These are phyloP conservation scores for Magnolia changhungtana DNA, from an alignment of 164 flowering plant species.

Conservation along the genomic window DNA sequence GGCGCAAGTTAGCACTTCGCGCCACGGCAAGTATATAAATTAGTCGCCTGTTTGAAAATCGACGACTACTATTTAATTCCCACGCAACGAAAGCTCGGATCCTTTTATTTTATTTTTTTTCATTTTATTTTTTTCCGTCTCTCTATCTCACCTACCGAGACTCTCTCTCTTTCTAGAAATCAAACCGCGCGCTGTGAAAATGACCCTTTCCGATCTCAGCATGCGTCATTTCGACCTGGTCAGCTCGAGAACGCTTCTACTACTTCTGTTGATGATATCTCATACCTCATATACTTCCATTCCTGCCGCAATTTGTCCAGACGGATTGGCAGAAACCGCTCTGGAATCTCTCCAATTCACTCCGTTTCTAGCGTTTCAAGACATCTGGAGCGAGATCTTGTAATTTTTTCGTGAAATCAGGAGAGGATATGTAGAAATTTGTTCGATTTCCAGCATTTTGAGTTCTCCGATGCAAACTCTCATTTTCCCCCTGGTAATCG, in stretches of 20 bases:
- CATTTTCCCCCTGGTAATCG: not conserved
- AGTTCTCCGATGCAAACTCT: not conserved
- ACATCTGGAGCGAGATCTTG: not conserved
- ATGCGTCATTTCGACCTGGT: slow-evolving; percentile 9
- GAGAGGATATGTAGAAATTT: not conserved
- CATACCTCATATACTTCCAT: not conserved
- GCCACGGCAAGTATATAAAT: not conserved
- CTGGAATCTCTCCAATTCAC: not conserved
- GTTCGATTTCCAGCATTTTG: not conserved
- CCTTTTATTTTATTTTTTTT: too few species aligned
- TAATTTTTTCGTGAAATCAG: not conserved
- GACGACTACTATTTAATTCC: not conserved
- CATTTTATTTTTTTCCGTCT: too few species aligned
- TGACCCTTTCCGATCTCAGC: slow-evolving; percentile 3
- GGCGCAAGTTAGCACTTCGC: too few species aligned
- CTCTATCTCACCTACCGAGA: not conserved
- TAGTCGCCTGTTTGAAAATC: not conserved
- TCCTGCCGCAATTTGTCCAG: too few species aligned
- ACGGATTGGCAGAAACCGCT: not conserved
- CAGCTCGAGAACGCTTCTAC: not conserved
- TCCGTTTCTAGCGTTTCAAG: not conserved
- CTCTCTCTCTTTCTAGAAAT: not conserved
- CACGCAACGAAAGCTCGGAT: not conserved
- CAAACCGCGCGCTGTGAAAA: not conserved
- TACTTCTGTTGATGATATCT: not conserved